These are phyloP conservation scores for Boechera retrofracta DNA, from an alignment of 345 rosid genomes.

Conservation along the genomic window DNA sequence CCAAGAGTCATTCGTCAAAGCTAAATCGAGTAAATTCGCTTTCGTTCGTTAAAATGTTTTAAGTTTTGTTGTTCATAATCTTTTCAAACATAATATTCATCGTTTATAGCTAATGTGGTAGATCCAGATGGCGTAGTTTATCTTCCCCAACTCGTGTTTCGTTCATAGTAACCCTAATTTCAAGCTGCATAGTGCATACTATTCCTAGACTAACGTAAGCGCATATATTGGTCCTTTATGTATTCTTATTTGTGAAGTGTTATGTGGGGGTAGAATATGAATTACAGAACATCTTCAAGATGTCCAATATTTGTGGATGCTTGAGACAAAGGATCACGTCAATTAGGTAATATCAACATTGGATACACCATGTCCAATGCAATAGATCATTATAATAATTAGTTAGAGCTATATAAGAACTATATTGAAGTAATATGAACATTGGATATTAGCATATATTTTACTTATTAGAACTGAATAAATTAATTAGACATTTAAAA, in stretches of 20 bases:
- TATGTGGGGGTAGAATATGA: background rate
- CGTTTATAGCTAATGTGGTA: background rate
- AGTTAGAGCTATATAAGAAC: no score
- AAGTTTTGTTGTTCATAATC: background rate
- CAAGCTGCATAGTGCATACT: background rate
- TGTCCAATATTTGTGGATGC: slow-evolving; percentile 18
- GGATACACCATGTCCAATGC: background rate
- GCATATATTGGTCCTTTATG: background rate
- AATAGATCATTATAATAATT: no score
- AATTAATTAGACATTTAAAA: background rate
- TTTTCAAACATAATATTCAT: slow-evolving; percentile 1
- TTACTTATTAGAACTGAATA: background rate
- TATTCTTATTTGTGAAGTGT: background rate
- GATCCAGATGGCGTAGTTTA: slow-evolving; percentile 20
- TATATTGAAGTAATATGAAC: background rate
- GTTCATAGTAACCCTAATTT: slow-evolving; percentile 10
- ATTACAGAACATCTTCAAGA: slow-evolving; percentile 1
- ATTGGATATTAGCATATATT: background rate
- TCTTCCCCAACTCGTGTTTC: slow-evolving; percentile 20
- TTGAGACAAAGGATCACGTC: background rate
- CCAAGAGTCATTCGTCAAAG: background rate
- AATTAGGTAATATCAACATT: background rate
- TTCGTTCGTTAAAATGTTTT: background rate
- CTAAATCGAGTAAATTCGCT: background rate
- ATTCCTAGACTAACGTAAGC: background rate